Percentiles rank a stretch among this genome's conserved stretches.
phyloP scores from a whole-genome alignment of 768 basidiomycete genomes.

The Obba rivulosa region DNA sequence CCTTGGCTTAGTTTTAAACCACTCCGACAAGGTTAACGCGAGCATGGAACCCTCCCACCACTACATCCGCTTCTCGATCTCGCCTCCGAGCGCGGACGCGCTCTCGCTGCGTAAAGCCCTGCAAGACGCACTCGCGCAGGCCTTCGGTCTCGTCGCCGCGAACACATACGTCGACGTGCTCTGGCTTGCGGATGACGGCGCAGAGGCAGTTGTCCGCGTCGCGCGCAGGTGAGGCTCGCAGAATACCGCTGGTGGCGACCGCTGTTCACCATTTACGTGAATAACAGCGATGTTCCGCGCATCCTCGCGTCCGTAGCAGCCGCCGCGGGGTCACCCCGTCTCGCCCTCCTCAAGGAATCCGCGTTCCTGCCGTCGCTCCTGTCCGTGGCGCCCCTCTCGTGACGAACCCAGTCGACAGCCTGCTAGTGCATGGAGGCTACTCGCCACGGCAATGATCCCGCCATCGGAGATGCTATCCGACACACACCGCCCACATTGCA shows the following conservation, averaged over 20 bases:
- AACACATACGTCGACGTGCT: constrained; percentile 55
- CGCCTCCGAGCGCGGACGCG: constrained; percentile 34
- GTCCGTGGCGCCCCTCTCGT: constrained; percentile 5
- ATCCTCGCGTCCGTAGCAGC: constrained; percentile 25
- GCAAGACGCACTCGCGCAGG: constrained; percentile 48
- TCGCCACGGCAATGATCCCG: no score
- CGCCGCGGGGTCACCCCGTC: constrained; percentile 12
- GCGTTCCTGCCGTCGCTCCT: constrained; percentile 26
- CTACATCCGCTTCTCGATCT: constrained; percentile 42
- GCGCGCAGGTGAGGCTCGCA: constrained; percentile 30
- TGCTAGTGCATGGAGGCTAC: no score
- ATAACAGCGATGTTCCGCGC: constrained; percentile 23
- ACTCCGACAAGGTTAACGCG: no score
- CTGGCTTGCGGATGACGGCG: constrained; percentile 40
- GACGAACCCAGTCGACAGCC: no score
- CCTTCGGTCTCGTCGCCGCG: constrained; percentile 50
- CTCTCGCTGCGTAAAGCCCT: constrained; percentile 48
- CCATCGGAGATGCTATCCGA: no score
- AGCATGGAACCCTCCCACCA: constrained; percentile 24
- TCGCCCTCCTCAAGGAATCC: constrained; percentile 25
- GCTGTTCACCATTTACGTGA: no score
- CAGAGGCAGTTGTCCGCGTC: constrained; percentile 37
- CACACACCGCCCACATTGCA: no score
- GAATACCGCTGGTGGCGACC: no score
- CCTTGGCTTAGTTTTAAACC: no score